These are phyloP conservation scores for Leccinum barrowsii DNA, from an alignment of 768 basidiomycete species.

Conservation along the genomic window DNA sequence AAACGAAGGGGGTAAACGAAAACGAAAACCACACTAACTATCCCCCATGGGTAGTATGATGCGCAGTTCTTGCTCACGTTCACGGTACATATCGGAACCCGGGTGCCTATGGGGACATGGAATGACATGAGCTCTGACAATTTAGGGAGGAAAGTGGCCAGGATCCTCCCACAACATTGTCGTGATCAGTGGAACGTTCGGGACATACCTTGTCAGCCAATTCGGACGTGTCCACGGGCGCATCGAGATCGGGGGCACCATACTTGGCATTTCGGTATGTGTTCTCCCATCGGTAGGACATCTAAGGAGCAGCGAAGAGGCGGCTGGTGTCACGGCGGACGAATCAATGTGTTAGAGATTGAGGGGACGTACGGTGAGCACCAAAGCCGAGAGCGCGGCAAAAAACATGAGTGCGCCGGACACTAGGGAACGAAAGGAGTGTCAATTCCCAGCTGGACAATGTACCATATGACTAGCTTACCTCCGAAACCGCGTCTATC, in stretches of 20 bases:
- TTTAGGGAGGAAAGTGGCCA: neutral
- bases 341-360: neutral
- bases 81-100: slow-evolving; percentile 54
- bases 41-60: no score
- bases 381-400: slow-evolving; percentile 15
- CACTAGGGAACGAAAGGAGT: neutral
- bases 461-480: neutral
- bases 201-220: slow-evolving; percentile 50
- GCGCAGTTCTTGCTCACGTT: neutral
- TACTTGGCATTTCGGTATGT: slow-evolving; percentile 48
- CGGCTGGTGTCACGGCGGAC: neutral
- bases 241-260: slow-evolving; percentile 46
- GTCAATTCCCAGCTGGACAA: neutral
- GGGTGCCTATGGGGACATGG: slow-evolving; percentile 42
- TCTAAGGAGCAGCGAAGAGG: slow-evolving; percentile 29
- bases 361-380: slow-evolving; percentile 17
- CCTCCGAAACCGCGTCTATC: slow-evolving; percentile 20
- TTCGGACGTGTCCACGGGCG: slow-evolving; percentile 57
- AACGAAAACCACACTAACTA: neutral
- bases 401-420: slow-evolving; percentile 23
- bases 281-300: slow-evolving; percentile 64
- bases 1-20: neutral
- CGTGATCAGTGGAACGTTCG: neutral
- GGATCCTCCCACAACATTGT: neutral
- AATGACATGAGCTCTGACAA: neutral